Evolutionary conservation across 23 red algal species (phyloP).

Genomic region (Cyanidium caldarium): DNA sequence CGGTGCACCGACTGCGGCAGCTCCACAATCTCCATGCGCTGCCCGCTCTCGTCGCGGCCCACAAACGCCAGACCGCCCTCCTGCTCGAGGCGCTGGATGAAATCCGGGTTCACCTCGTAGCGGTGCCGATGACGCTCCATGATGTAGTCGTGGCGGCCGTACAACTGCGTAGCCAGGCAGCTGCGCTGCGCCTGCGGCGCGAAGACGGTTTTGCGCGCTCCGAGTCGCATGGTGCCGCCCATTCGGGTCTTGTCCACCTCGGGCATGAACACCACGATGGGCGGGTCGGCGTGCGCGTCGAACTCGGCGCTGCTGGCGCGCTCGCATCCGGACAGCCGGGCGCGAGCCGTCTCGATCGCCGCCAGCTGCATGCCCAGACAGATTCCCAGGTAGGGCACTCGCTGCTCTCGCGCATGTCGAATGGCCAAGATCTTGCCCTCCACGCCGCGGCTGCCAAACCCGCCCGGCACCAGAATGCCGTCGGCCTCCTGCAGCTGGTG

Average conservation of each 20-base stretch:
- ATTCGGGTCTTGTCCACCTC: constrained; percentile 66
- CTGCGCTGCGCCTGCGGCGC: not conserved
- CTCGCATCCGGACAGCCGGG: not conserved
- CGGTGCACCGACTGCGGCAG: constrained; percentile 17
- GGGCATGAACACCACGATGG: constrained; percentile 75
- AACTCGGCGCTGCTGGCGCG: constrained; percentile 52
- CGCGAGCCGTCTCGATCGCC: constrained; percentile 47
- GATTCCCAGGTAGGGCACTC: constrained; percentile 72
- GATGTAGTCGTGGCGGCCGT: constrained; percentile 27
- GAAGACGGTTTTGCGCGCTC: constrained; percentile 53
- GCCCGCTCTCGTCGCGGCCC: constrained; percentile 52
- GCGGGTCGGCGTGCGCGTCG: constrained; percentile 18
- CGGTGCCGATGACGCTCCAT: constrained; percentile 85
- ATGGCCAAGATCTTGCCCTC: constrained; percentile 74
- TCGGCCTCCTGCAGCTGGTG: constrained; percentile 24
- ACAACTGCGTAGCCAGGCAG: constrained; percentile 50
- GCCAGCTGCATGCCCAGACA: constrained; percentile 99
- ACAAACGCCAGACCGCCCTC: constrained; percentile 47
- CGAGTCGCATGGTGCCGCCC: constrained; percentile 98
- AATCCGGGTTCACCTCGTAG: constrained; percentile 85
- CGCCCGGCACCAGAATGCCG: constrained; percentile 87
- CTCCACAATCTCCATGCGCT: constrained; percentile 92
- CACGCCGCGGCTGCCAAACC: constrained; percentile 81
- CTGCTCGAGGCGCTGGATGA: constrained; percentile 40
- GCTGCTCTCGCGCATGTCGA: constrained; percentile 38